phyloP scores from a whole-genome alignment of 2,329 filamentous ascomycete species.

The Ophiostoma novo-ulmi region DNA sequence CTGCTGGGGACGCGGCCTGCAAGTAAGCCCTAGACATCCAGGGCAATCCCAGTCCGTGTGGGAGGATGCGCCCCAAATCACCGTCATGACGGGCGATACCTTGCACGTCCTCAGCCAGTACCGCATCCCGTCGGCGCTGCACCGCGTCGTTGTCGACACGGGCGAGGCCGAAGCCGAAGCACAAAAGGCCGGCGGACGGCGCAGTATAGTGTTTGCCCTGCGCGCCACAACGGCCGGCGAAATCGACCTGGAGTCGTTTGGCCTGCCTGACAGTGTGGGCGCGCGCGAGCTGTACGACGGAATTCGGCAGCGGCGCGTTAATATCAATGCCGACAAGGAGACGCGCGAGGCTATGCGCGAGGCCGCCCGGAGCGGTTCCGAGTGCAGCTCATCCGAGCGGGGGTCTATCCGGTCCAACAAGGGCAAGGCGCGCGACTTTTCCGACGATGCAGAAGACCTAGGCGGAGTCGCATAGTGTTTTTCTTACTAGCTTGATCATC shows the following conservation, averaged over 20 bases:
- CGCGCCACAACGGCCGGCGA: slow-evolving; percentile 25
- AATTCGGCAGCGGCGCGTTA: slow-evolving; percentile 27
- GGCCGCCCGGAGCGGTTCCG: background rate
- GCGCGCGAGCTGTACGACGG: slow-evolving; percentile 24
- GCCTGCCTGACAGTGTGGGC: slow-evolving; percentile 21
- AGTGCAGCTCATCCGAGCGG: slow-evolving; percentile 23
- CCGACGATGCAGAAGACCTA: background rate
- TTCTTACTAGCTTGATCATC: background rate
- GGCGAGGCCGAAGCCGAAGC: background rate
- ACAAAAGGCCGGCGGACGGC: slow-evolving; percentile 17
- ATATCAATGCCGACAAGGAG: slow-evolving; percentile 27
- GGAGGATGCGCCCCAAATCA: slow-evolving; percentile 26
- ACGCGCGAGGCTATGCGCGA: slow-evolving; percentile 24
- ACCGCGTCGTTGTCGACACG: slow-evolving; percentile 27
- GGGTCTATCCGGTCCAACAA: slow-evolving; percentile 26
- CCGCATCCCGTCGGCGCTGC: slow-evolving; percentile 26
- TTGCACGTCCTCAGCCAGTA: slow-evolving; percentile 25
- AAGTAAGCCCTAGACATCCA: slow-evolving; percentile 23
- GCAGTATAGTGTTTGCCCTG: slow-evolving; percentile 30
- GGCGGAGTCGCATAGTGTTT: background rate
- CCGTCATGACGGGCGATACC: slow-evolving; percentile 28
- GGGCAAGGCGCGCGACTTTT: background rate
- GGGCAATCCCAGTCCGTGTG: slow-evolving; percentile 17
- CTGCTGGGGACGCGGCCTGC: slow-evolving; percentile 28
- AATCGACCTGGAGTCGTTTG: slow-evolving; percentile 26